A percentile compares a stretch with the other conserved stretches of the same genome.
These are phyloP conservation scores for Haplosporangium gracile DNA, from an alignment of 192 early-diverging fungal genomes.

Conservation along the genomic window DNA sequence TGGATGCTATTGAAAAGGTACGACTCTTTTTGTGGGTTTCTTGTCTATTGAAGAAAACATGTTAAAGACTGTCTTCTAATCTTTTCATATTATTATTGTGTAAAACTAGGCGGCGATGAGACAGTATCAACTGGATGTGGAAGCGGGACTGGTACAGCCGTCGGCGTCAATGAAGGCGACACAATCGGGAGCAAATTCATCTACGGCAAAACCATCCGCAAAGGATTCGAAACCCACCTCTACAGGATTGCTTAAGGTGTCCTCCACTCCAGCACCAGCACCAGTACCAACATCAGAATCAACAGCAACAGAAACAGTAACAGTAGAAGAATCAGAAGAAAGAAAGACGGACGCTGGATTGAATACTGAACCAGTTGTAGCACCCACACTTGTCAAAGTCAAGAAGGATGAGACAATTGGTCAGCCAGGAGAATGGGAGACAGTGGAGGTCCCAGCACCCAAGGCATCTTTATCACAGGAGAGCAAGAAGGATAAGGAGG, in stretches of 20 bases:
- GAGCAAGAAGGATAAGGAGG: background rate
- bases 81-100: background rate
- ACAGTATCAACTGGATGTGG: constrained; percentile 58
- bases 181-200: background rate
- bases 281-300: background rate
- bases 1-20: constrained; percentile 77
- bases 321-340: background rate
- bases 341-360: background rate
- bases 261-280: background rate
- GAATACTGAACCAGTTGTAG: background rate
- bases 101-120: constrained; percentile 56
- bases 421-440: constrained; percentile 57
- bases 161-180: constrained; percentile 14
- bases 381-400: background rate
- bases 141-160: constrained; percentile 47
- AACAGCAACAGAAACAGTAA: background rate
- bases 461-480: background rate
- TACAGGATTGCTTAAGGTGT: background rate
- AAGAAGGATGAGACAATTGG: constrained; percentile 37
- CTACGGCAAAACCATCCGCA: background rate
- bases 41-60: background rate
- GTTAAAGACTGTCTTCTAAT: background rate
- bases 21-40: background rate
- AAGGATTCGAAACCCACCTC: background rate
- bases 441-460: constrained; percentile 43